phyloP scores from a whole-genome alignment of 768 basidiomycete genomes.

The Xerocomellus dryophilus region DNA sequence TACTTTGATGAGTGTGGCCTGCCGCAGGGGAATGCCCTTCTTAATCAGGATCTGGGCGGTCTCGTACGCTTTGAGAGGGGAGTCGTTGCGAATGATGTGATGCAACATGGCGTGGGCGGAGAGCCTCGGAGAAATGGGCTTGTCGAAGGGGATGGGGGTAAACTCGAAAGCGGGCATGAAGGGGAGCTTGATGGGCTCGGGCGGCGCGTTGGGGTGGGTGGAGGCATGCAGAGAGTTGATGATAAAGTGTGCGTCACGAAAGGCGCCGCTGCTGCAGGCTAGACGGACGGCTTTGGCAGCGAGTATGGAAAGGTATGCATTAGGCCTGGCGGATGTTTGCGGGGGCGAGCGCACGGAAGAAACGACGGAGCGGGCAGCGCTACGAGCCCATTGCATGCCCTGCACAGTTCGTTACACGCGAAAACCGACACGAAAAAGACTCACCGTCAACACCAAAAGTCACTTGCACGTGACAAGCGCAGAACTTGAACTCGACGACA shows the following conservation, averaged over 20 bases:
- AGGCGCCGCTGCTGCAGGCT: slow-evolving; percentile 40
- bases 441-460: background rate
- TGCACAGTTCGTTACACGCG: background rate
- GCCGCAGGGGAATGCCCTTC: slow-evolving; percentile 48
- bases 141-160: slow-evolving; percentile 46
- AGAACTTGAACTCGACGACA: background rate
- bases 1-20: slow-evolving; percentile 48
- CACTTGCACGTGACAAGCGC: slow-evolving; percentile 21
- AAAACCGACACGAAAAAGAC: background rate
- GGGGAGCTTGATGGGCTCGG: slow-evolving; percentile 16
- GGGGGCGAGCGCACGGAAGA: slow-evolving; percentile 1
- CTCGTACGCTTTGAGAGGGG: slow-evolving; percentile 44
- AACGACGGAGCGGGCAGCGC: slow-evolving; percentile 17
- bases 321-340: slow-evolving; percentile 6
- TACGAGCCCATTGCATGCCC: slow-evolving; percentile 72
- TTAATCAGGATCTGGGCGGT: slow-evolving; percentile 53
- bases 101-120: slow-evolving; percentile 66
- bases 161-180: slow-evolving; percentile 34
- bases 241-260: slow-evolving; percentile 52
- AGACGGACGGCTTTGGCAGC: slow-evolving; percentile 53
- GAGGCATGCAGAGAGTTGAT: slow-evolving; percentile 57
- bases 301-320: slow-evolving; percentile 17
- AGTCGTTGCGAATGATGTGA: slow-evolving; percentile 52
- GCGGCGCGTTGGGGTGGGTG: background rate
- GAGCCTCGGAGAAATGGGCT: slow-evolving; percentile 54